Evolutionary conservation across 1,139 yeast species (phyloP).

Genomic region (Torulaspora globosa): DNA sequence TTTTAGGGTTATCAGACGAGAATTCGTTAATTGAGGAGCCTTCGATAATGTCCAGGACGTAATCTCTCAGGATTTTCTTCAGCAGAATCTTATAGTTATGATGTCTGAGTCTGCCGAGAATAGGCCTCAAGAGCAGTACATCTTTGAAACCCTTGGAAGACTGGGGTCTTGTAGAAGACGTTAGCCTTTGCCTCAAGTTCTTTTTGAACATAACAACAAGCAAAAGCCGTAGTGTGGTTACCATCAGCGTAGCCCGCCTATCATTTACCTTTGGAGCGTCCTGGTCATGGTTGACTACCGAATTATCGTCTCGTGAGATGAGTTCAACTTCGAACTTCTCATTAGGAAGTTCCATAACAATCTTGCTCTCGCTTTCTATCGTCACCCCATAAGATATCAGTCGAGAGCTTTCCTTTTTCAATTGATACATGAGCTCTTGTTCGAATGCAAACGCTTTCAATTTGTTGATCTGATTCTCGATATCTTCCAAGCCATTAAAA

Average conservation of each 20-base stretch:
- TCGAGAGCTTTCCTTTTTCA: slow-evolving; percentile 69
- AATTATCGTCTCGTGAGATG: slow-evolving; percentile 47
- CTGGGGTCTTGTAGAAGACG: slow-evolving; percentile 11
- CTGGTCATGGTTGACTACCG: slow-evolving; percentile 36
- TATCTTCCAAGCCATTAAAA: slow-evolving; percentile 35
- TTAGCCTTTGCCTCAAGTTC: slow-evolving; percentile 35
- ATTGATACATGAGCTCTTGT: slow-evolving; percentile 63
- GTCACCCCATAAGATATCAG: slow-evolving; percentile 70
- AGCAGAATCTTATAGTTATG: slow-evolving; percentile 30
- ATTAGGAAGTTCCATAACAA: slow-evolving; percentile 59
- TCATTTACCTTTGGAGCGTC: slow-evolving; percentile 39
- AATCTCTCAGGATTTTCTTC: slow-evolving; percentile 30
- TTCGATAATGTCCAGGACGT: slow-evolving; percentile 26
- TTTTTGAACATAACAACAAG: slow-evolving; percentile 44
- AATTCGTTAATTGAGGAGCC: slow-evolving; percentile 17
- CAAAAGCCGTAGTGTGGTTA: slow-evolving; percentile 48
- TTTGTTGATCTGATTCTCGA: slow-evolving; percentile 51
- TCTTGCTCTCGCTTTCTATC: slow-evolving; percentile 60
- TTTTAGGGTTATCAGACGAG: slow-evolving; percentile 10
- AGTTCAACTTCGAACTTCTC: slow-evolving; percentile 69
- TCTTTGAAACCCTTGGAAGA: slow-evolving; percentile 19
- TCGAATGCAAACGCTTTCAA: slow-evolving; percentile 77
- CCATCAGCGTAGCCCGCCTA: slow-evolving; percentile 37
- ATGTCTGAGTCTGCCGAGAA: slow-evolving; percentile 35
- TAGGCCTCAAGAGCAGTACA: slow-evolving; percentile 32